Evolutionary conservation across 2,329 filamentous ascomycete genomes (phyloP), one percentile per base, ranked within the genome.

Genomic region (Sphaerostilbella broomeana): DNA sequence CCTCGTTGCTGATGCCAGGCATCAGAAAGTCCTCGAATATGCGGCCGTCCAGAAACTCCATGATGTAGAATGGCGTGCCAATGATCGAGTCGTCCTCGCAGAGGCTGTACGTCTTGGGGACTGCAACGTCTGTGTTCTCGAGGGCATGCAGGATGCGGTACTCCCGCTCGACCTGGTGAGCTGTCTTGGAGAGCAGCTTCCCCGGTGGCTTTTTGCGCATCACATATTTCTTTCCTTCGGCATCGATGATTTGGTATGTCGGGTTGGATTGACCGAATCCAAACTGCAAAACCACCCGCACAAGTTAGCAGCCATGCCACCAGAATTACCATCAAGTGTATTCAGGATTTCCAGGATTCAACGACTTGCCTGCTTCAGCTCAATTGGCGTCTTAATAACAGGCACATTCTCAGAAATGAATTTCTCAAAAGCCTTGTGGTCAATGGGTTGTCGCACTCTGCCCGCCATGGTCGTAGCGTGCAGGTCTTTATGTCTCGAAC

Each of bases 141-240:
- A 97, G 73, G 3, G 90, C 89, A 58, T 86, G 79, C 56, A 97
- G 84, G 56, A 97, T 84, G 55, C 83, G 81, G 67, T 92, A 92
- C 65, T 98, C 92, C 53, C 92, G 84, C 67, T 98, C 92, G 55
- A 98, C 90, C 61, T 90, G 85, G 69, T 98, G 92, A 8, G 92
- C 92, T 2, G 90, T 90, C 67, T 88, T 87, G 53, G 87, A 95
- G 35, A 97, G 74, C 26, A 98, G 81, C 66, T 83, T 80, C 48
- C 92, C 92, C n/a, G 92, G 90, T 1, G 92, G 92, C 68, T 97
- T 97, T 75, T 98, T 97, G 60, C 92, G 86, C 69, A 97, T 76
- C 22, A 98, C 92, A 65, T 82, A 95, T 57, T 81, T 79, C 51
- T 69, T 62, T 36, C 80, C 78, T 57, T 79, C 72, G 49, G 78